Conservation (phyloP, 2,329 filamentous ascomycete species). For the Tolypocladium album region DNA sequence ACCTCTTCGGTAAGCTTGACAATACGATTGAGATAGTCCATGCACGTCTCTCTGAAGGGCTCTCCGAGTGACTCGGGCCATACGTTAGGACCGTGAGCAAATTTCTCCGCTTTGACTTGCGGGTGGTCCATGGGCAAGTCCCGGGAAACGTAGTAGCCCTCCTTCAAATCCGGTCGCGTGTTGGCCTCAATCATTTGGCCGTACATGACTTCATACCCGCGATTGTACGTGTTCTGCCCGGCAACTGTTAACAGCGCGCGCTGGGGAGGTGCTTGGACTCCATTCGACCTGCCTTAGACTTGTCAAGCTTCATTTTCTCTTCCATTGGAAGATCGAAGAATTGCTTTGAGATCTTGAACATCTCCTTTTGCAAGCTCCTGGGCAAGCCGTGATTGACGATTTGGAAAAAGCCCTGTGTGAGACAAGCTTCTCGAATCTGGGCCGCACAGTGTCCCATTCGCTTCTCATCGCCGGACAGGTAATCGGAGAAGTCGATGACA, state of each 20-base stretch:
- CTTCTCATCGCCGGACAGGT: background rate
- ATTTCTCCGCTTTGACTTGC: background rate
- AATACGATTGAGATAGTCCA: background rate
- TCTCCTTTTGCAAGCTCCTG: background rate
- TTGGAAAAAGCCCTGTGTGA: background rate
- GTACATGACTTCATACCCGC: background rate
- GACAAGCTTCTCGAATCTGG: background rate
- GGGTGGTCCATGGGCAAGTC: background rate
- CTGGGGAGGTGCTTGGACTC: background rate
- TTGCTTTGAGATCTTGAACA: background rate
- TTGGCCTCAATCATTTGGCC: background rate
- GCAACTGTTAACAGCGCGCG: background rate
- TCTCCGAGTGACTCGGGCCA: background rate
- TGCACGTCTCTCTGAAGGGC: background rate
- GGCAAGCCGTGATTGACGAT: background rate
- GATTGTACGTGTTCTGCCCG: background rate
- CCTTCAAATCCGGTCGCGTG: background rate
- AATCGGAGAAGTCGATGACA: background rate
- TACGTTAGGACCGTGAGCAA: background rate
- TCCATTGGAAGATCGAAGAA: background rate
- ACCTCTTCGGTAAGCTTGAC: background rate
- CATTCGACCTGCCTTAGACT: background rate
- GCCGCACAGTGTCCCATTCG: background rate
- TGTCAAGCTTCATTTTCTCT: background rate
- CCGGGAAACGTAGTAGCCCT: background rate